Percentiles rank a stretch among this genome's conserved stretches.
These are phyloP conservation scores for Solanum clarkiae DNA, from an alignment of 257 asterid genomes.

Conservation along the genomic window DNA sequence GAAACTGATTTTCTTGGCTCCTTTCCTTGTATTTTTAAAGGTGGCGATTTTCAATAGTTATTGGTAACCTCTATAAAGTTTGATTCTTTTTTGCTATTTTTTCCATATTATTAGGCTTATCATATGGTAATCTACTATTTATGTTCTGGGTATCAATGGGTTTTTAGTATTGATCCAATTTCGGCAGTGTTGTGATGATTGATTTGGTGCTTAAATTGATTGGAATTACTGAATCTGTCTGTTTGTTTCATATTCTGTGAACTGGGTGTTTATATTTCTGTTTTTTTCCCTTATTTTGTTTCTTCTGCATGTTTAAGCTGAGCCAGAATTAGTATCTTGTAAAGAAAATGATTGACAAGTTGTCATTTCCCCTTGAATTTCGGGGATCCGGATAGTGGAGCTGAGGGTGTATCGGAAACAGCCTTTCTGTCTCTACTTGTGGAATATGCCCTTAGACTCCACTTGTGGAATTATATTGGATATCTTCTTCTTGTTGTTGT, in stretches of 20 bases:
- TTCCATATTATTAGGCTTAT: background rate
- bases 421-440: background rate
- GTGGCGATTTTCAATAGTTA: background rate
- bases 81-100: background rate
- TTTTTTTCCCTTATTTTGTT: background rate
- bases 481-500: background rate
- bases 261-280: background rate
- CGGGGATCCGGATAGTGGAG: background rate
- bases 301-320: background rate
- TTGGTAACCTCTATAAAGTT: background rate
- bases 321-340: background rate
- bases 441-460: background rate
- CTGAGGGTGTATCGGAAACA: background rate
- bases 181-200: background rate
- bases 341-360: background rate
- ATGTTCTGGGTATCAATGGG: background rate
- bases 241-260: background rate
- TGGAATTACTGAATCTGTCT: background rate
- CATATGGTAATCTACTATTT: background rate
- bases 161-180: background rate
- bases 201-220: background rate
- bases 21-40: background rate
- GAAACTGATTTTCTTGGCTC: background rate
- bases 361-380: background rate
- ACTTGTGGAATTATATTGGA: background rate